phyloP scores from a whole-genome alignment of 495 filamentous ascomycete species.

The Penicillium fimorum region DNA sequence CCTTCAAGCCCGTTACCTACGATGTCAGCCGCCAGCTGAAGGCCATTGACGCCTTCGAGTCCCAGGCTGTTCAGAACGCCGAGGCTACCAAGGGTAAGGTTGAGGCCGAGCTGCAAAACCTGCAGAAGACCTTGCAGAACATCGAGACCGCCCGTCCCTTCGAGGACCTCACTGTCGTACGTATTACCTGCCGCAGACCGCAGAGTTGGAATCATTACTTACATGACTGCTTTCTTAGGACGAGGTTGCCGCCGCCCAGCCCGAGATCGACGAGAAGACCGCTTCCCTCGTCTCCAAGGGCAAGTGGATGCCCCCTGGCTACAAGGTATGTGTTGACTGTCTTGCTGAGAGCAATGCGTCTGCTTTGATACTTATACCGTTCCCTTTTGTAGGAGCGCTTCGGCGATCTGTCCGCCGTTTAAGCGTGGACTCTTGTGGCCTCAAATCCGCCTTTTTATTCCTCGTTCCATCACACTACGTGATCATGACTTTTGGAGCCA shows the following conservation, averaged over 20 bases:
- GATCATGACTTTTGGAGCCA: constrained; percentile 35
- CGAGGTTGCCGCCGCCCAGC: constrained; percentile 87
- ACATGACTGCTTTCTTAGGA: constrained; percentile 57
- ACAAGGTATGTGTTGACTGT: constrained; percentile 73
- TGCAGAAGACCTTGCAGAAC: constrained; percentile 92
- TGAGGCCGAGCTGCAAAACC: constrained; percentile 85
- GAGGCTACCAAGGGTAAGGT: constrained; percentile 93
- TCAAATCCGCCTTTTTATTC: constrained; percentile 34
- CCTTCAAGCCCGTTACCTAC: constrained; percentile 87
- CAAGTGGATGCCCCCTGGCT: constrained; percentile 95
- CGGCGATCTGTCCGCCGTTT: constrained; percentile 90
- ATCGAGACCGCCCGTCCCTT: constrained; percentile 95
- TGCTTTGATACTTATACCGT: not conserved
- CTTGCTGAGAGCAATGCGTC: not conserved
- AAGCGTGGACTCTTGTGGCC: constrained; percentile 45
- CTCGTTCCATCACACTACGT: constrained; percentile 39
- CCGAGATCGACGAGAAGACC: constrained; percentile 95
- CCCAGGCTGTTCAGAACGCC: constrained; percentile 93
- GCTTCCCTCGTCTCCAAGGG: constrained; percentile 90
- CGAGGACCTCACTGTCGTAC: constrained; percentile 95
- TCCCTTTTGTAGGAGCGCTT: constrained; percentile 78
- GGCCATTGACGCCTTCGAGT: constrained; percentile 97
- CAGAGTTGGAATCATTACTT: constrained; percentile 14
- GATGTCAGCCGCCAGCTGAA: constrained; percentile 89
- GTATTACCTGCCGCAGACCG: constrained; percentile 37